A percentile compares a stretch with the other conserved stretches of the same genome.
Conservation (phyloP, 768 basidiomycete species). For the Mycena alexandri region DNA sequence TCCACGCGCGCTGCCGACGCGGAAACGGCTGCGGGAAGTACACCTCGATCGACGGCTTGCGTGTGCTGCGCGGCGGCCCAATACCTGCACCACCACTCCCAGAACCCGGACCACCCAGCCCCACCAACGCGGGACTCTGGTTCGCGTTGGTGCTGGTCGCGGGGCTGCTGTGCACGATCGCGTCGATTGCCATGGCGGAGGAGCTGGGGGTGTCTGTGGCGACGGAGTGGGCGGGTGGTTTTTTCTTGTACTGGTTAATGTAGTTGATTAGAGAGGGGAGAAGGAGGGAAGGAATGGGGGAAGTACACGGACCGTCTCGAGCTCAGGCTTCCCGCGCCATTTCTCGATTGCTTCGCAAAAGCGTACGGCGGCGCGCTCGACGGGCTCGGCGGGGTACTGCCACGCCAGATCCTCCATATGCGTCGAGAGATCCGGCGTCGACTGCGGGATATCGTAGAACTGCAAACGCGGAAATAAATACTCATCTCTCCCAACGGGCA, state of each 20-base stretch:
- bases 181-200: conserved; percentile 66
- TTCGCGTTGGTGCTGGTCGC: conserved; percentile 42
- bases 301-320: conserved; percentile 71
- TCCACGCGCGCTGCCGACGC: conserved; percentile 19
- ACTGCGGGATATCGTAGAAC: conserved; percentile 83
- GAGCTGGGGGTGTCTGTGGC: neutral
- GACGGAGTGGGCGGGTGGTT: conserved; percentile 44
- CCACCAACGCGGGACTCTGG: neutral
- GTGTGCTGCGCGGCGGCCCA: conserved; percentile 33
- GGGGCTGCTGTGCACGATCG: conserved; percentile 76
- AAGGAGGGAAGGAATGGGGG: neutral
- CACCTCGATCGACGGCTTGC: conserved; percentile 59
- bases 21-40: conserved; percentile 55
- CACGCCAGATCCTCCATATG: conserved; percentile 86
- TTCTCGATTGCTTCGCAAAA: conserved; percentile 86
- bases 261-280: conserved; percentile 14
- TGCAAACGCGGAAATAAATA: conserved; percentile 41
- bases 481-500: conserved; percentile 6
- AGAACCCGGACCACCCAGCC: too few species aligned
- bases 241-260: conserved; percentile 67
- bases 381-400: conserved; percentile 85
- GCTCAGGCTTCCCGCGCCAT: conserved; percentile 89
- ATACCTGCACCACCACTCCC: neutral
- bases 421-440: conserved; percentile 80
- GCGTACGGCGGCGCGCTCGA: conserved; percentile 81